Base-by-base conservation (phyloP, 139 green algal species). In the Chlamydomonas asymmetrica region DNA sequence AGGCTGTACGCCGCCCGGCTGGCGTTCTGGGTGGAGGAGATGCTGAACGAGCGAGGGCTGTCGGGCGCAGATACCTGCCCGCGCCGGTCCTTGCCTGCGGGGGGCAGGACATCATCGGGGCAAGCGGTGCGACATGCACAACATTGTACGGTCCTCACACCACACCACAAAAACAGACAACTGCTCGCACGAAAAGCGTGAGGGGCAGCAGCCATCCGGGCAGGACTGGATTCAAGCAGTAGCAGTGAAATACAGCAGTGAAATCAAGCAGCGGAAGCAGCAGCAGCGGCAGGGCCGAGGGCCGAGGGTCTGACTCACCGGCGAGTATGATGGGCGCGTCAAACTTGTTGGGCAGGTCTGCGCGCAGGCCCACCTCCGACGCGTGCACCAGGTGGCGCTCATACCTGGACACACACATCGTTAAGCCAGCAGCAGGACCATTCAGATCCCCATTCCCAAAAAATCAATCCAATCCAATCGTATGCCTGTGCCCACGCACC, bases 361-460 rank as follows among this genome's bases (percentile, higher is more conserved):
- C 34, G n/a, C 65, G 57, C 60, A 97, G 75, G n/a, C 91, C 87
- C 29, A 84, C 90, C 27, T 78, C 59, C 1, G 39, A 62, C 66
- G 91, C 77, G 77, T 97, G 92, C 6, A 57, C 83, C n/a, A 73
- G 18, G 70, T 94, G 86, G 35, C 80, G 77, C 70, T 91, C 86
- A 66, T 94, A 81, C 37, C 54, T 69, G 74, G 25, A n/a, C n/a
- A n/a, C n/a, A n/a, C n/a, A n/a, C n/a, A n/a, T n/a, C n/a, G n/a
- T n/a, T n/a, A n/a, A n/a, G n/a, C n/a, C n/a, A n/a, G n/a, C n/a
- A n/a, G n/a, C n/a, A n/a, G n/a, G n/a, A n/a, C n/a, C n/a, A n/a
- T n/a, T n/a, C n/a, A n/a, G n/a, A n/a, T n/a, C n/a, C n/a, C n/a
- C n/a, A n/a, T n/a, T n/a, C n/a, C n/a, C n/a, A n/a, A n/a, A n/a